Evolutionary conservation across 257 asterid species (phyloP).

Genomic region (Petunia axillaris): DNA sequence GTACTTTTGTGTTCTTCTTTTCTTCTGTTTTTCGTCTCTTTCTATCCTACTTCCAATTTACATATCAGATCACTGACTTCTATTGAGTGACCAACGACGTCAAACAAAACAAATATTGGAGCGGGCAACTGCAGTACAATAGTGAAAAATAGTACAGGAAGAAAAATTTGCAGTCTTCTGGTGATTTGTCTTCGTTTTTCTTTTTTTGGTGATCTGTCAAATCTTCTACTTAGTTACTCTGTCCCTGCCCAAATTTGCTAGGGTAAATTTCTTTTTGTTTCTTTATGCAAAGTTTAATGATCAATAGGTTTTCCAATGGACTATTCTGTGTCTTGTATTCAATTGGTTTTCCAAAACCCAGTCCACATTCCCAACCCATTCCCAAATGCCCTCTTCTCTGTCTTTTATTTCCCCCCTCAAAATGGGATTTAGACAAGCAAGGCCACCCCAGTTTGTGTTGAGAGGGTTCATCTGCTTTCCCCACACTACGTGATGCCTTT

Average conservation of each 20-base stretch:
- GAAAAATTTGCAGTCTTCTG: background rate
- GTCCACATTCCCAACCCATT: background rate
- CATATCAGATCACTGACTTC: conserved; percentile 16
- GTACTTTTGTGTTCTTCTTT: conserved; percentile 4
- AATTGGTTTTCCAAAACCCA: background rate
- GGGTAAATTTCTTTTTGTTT: background rate
- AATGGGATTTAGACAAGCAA: conserved; percentile 6
- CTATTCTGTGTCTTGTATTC: background rate
- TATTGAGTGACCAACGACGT: background rate
- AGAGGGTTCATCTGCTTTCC: background rate
- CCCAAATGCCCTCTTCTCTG: background rate
- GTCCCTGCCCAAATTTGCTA: conserved; percentile 14
- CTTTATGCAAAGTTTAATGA: background rate
- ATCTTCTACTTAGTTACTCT: background rate
- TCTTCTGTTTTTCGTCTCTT: background rate
- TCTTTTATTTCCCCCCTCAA: background rate
- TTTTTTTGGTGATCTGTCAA: background rate
- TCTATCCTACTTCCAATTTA: background rate
- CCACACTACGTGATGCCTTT: background rate
- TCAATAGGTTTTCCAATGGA: background rate
- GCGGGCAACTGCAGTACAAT: conserved; percentile 1
- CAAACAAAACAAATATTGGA: background rate
- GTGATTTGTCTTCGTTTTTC: background rate
- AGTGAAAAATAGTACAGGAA: background rate
- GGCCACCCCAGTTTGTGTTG: conserved; percentile 10